A percentile compares a stretch with the other conserved stretches of the same genome.
These are phyloP conservation scores for Dictyostelium purpureum DNA, from an alignment of 78 protist species.

Conservation along the genomic window DNA sequence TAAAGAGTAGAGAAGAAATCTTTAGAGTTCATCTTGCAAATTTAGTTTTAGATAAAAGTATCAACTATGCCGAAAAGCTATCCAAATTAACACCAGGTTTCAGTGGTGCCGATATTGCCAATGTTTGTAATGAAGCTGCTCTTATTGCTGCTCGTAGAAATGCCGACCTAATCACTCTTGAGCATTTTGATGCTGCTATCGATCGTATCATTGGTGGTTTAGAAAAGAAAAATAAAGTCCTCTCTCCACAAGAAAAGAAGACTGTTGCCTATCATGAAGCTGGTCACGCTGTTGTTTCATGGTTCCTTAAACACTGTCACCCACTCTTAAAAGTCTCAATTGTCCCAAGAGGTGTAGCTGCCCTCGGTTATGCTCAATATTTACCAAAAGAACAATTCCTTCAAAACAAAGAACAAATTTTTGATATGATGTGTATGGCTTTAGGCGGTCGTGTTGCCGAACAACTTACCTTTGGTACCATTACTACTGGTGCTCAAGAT, in stretches of 20 bases:
- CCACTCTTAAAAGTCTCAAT: constrained; percentile 95
- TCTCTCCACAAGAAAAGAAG: constrained; percentile 81
- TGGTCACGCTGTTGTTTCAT: constrained; percentile 86
- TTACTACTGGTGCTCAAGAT: constrained; percentile 96
- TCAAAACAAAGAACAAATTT: constrained; percentile 86
- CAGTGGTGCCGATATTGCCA: constrained; percentile 93
- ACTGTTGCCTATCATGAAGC: constrained; percentile 97
- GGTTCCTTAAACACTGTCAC: constrained; percentile 93
- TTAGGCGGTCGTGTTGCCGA: constrained; percentile 95
- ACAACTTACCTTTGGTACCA: constrained; percentile 73
- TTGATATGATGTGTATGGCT: constrained; percentile 91
- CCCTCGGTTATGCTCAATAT: constrained; percentile 95
- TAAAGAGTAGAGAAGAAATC: constrained; percentile 91
- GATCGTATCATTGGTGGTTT: constrained; percentile 96
- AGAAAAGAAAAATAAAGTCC: constrained; percentile 87
- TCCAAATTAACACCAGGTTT: constrained; percentile 94
- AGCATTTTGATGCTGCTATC: constrained; percentile 95
- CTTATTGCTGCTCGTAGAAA: constrained; percentile 88
- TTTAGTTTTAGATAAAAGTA: constrained; percentile 38
- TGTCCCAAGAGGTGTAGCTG: constrained; percentile 95
- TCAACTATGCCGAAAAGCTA: constrained; percentile 48
- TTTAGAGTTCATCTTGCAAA: constrained; percentile 94
- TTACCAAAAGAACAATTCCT: constrained; percentile 92
- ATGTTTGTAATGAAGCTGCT: constrained; percentile 90
- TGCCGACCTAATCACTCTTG: constrained; percentile 50